Base-by-base conservation (phyloP, 495 filamentous ascomycete genomes). In the Cetradonia linearis region DNA sequence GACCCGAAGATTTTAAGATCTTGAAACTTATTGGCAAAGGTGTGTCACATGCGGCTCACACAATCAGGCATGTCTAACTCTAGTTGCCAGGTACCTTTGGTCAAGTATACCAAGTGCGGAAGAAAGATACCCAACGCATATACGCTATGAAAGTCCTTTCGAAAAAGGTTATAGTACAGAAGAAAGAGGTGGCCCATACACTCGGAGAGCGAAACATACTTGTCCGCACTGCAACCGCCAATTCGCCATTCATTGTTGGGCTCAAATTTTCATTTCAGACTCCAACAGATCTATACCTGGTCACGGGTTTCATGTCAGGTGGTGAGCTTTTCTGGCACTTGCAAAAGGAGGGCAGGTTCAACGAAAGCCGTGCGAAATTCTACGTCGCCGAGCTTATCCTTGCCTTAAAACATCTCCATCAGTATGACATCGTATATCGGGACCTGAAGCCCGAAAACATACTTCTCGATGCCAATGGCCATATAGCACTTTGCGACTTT, bases 231-330 rank as follows among this genome's bases (percentile, higher is more conserved):
- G 94, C 93, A 37, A 97, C 87, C 78, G 83, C 91, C 25, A 89
- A 96, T 56, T 98, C 93, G 14, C 91, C 92, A 0, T 98, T 98
- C 71, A 98, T 98, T 65, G 93, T 98, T 27, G 93, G 93, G 14
- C 78, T 98, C 66, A 98, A 98, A 68, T 98, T 97, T 70, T 98
- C 93, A 2, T 99, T 99, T 75, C 93, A 99, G 69, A 97, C 93
- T 0, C 89, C 91, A 5, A 91, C 90, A 13, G 93, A 99, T 69
- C 82, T 99, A 1, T 97, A 96, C 70, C 78, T 99, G 2, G 94
- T 99, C 28, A 97, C 94, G n/a, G 94, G 96, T 69, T 99, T 95
- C 77, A 97, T 99, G 93, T 97, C 94, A 5, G 93, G 93, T 5
- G 94, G 93, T 38, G 93, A 97, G 70, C 75, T 99, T 1, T 99